Evolutionary conservation across 2,329 filamentous ascomycete species (phyloP), one percentile per base, ranked within the genome.

Genomic region (Verticillium longisporum): DNA sequence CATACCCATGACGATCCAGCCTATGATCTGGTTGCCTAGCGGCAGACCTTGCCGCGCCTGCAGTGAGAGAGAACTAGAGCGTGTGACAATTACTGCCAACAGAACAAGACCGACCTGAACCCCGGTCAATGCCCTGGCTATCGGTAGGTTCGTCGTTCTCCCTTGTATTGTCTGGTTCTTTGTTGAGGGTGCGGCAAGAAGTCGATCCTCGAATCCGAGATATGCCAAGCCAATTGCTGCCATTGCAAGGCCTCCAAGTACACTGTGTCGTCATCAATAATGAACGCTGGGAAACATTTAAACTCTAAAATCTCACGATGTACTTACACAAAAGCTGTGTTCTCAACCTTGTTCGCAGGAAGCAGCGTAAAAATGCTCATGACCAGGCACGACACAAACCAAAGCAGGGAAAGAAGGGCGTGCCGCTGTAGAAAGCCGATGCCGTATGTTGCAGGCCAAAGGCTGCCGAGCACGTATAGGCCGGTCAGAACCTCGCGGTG

Each of bases 351-450:
- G 74, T 90, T 88, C 2, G 91, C 95, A 1, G 91, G 90, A 1
- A 99, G 80, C 14, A 98, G 75, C 0, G 95, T 99, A 70, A 99
- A 99, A 2, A 84, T 83, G 72, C 94, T 95, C 92, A 98, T 97
- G 4, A 88, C 77, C 1, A 88, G 66, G 73, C 93, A 97, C 4
- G 90, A 90, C 41, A 88, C 68, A 9, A 83, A 81, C 95, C 95
- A 99, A 0, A 86, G 86, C 0, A 79, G 75, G 59, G 85, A 84
- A 2, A 96, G 80, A 4, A 83, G 70, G 13, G 78, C 70, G 69
- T 98, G 88, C 32, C 83, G 76, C 59, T 77, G 80, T 9, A 97
- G 66, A 68, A 99, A 98, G 0, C 80, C 79, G 32, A 82, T 69
- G 0, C 95, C 94, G 66, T 95, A 90, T 0, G 86, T 79, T 0